These are phyloP conservation scores for Penicillium verrucosum DNA, from an alignment of 2,329 filamentous ascomycete genomes.

Conservation along the genomic window DNA sequence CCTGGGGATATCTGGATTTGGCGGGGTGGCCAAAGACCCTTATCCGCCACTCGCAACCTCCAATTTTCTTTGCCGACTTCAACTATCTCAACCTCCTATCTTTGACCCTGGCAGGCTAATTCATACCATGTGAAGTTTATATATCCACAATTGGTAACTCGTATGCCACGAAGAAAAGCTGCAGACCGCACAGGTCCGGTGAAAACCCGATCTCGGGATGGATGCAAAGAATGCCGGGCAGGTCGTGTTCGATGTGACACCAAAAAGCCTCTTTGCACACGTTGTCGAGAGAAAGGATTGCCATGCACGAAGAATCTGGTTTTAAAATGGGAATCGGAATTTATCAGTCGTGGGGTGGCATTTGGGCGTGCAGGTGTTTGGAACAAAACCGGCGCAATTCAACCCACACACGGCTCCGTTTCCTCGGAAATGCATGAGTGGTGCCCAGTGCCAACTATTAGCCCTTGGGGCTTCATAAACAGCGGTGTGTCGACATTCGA, in stretches of 20 bases:
- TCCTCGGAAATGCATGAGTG: conserved; percentile 24
- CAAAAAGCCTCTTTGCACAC: conserved; percentile 37
- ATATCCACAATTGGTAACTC: neutral
- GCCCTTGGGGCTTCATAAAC: conserved; percentile 35
- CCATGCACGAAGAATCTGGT: conserved; percentile 38
- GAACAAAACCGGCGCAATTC: conserved; percentile 31
- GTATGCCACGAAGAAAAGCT: conserved; percentile 39
- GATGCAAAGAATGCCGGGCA: conserved; percentile 41
- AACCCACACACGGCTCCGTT: conserved; percentile 18
- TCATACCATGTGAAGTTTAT: conserved; percentile 26
- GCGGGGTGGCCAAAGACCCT: neutral
- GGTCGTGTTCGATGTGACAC: conserved; percentile 44
- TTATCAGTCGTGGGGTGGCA: conserved; percentile 40
- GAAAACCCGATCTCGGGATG: conserved; percentile 40
- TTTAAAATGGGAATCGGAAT: conserved; percentile 42
- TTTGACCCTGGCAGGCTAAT: neutral
- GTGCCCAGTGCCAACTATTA: conserved; percentile 27
- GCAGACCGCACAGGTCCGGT: conserved; percentile 35
- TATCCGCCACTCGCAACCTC: conserved; percentile 4
- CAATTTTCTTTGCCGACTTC: conserved; percentile 7
- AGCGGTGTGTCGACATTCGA: conserved; percentile 30
- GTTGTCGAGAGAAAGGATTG: conserved; percentile 37
- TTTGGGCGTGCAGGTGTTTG: conserved; percentile 45
- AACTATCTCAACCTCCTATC: neutral
- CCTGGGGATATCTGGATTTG: neutral